Evolutionary conservation across 306 rosid genomes (phyloP), one percentile per base, ranked within the genome.

Genomic region (Casuarina equisetifolia): DNA sequence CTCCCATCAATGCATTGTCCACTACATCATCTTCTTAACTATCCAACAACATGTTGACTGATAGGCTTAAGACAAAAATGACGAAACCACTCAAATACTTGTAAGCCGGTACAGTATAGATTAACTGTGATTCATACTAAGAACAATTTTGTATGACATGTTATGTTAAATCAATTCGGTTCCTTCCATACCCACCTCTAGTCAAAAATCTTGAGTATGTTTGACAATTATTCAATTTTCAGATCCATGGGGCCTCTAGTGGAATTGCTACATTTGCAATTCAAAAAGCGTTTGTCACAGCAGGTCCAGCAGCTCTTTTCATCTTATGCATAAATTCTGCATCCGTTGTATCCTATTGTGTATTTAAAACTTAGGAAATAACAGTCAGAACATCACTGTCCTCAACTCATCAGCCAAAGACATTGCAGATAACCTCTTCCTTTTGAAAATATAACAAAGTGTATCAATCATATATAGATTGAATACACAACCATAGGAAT

Each of bases 241-340:
- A 87, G 88, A 81, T 87, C 67, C 90, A 87, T 79, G 88, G 90
- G 61, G 90, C 88, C 46, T 87, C 90, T 4, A 83, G 90, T 51
- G 88, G 85, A 64, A 83, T 79, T 46, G 84, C 85, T 15, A 86
- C 89, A 61, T 80, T 82, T 78, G 85, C 84, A 2, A 81, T 84
- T 85, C 84, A 79, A 38, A 79, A 72, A 75, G 94, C 86, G 32
- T 83, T 86, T 68, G 74, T 81, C 67, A 86, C 92, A 46, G 92
- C 92, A 83, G 92, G 94, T 86, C 36, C 32, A 35, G 57, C 57
- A 2, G 3, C 20, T 20, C 25, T 64, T 76, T 58, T 53, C 46
- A 4, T 66, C 32, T 25, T 16, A 13, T 72, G 67, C 15, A 9
- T 6, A 8, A 2, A 9, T 10, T 51, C 6, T 38, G 17, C 48